Conservation (phyloP, 331 rosid species). For the Ulmus americana region DNA sequence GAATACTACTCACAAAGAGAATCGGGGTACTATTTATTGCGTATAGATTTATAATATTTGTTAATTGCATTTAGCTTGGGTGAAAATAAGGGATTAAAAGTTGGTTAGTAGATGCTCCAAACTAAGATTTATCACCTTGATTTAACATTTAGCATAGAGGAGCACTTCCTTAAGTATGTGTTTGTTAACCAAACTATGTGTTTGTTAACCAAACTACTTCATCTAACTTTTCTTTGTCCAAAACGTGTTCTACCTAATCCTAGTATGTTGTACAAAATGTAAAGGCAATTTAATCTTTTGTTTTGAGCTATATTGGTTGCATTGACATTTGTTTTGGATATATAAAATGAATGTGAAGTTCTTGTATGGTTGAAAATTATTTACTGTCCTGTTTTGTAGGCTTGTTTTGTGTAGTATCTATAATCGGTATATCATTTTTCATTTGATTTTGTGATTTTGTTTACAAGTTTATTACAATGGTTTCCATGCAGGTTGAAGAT, state of each 20-base stretch:
- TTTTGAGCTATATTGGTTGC: background rate
- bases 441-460: slow-evolving; percentile 2
- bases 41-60: background rate
- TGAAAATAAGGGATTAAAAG: no score
- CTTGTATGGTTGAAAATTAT: background rate
- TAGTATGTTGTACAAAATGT: background rate
- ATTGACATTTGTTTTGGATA: no score
- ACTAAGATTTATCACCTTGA: no score
- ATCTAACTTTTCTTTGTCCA: background rate
- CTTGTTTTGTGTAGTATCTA: background rate
- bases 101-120: no score
- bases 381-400: background rate
- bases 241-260: background rate
- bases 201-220: no score
- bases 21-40: background rate
- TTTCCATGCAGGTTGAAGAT: slow-evolving; percentile 65
- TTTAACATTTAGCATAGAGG: no score
- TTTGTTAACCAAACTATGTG: no score
- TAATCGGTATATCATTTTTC: background rate
- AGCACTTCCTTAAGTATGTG: no score
- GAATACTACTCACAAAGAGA: background rate
- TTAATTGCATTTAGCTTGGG: background rate
- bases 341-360: background rate
- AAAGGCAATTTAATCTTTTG: background rate
- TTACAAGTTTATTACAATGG: background rate